These are phyloP conservation scores for Schrenkiella parvula DNA, from an alignment of 345 rosid genomes.

Conservation along the genomic window DNA sequence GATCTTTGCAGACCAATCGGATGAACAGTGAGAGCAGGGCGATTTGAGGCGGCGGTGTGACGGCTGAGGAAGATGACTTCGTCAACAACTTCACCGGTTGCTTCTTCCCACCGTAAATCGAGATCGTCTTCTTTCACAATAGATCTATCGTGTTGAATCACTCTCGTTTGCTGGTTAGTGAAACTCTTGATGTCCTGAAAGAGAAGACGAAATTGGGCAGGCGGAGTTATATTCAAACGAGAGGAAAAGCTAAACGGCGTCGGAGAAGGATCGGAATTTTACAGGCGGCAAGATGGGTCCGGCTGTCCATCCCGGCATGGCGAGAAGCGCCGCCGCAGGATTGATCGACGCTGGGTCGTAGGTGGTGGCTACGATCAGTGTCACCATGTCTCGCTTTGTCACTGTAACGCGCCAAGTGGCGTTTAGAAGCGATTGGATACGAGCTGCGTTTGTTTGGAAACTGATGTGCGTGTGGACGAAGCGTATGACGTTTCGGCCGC, in stretches of 20 bases:
- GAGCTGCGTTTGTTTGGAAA: slow-evolving; percentile 17
- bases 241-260: not conserved
- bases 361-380: slow-evolving; percentile 72
- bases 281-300: slow-evolving; percentile 51
- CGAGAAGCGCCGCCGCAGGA: slow-evolving; percentile 69
- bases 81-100: slow-evolving; percentile 68
- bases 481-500: slow-evolving; percentile 9
- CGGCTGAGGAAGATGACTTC: slow-evolving; percentile 88
- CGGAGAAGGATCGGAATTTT: not conserved
- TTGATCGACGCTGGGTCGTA: slow-evolving; percentile 85
- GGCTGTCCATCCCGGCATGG: slow-evolving; percentile 65
- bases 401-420: slow-evolving; percentile 22
- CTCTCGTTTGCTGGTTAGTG: slow-evolving; percentile 48
- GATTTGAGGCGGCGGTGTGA: slow-evolving; percentile 88
- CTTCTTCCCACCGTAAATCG: slow-evolving; percentile 81
- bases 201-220: not conserved
- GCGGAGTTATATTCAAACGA: not conserved
- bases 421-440: slow-evolving; percentile 11
- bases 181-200: slow-evolving; percentile 58
- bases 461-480: not conserved
- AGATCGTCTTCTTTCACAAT: slow-evolving; percentile 76
- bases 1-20: slow-evolving; percentile 56
- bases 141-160: slow-evolving; percentile 58
- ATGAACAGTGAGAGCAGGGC: slow-evolving; percentile 88
- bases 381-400: slow-evolving; percentile 48